Evolutionary conservation across 371 early-diverging fungal species (phyloP).

Genomic region (Saksenaea oblongispora): DNA sequence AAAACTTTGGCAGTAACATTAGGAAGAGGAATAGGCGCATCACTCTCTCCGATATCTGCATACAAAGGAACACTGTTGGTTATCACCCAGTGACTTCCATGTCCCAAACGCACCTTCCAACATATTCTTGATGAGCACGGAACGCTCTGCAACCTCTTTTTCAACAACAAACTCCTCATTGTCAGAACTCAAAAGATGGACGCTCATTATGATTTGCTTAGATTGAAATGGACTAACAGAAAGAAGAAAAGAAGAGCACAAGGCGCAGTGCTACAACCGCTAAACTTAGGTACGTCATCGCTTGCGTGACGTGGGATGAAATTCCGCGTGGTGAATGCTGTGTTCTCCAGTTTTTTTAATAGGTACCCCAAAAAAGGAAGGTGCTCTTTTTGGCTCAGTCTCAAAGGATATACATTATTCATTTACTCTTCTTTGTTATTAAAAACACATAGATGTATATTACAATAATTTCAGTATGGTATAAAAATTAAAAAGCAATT

Average conservation of each 20-base stretch:
- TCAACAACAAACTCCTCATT: slow-evolving; percentile 76
- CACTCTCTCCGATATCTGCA: slow-evolving; percentile 76
- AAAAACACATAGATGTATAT: no score
- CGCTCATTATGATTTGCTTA: slow-evolving; percentile 26
- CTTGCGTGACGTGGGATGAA: no score
- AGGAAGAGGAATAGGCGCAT: slow-evolving; percentile 76
- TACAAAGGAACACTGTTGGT: slow-evolving; percentile 1
- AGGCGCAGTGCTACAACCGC: no score
- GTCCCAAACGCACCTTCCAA: slow-evolving; percentile 62
- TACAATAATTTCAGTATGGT: no score
- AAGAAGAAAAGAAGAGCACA: background rate
- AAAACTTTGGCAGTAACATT: slow-evolving; percentile 74
- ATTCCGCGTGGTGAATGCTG: no score
- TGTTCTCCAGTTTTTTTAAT: no score
- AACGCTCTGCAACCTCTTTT: slow-evolving; percentile 84
- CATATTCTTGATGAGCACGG: slow-evolving; percentile 92
- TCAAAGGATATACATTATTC: no score
- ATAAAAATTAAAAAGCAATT: no score
- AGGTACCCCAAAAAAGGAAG: no score
- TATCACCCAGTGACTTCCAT: background rate
- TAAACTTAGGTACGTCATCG: no score
- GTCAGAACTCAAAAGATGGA: slow-evolving; percentile 63
- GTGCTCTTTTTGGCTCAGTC: no score
- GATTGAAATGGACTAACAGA: background rate
- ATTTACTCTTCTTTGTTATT: no score